These are phyloP conservation scores for Anthostomella pinea DNA, from an alignment of 2,329 filamentous ascomycete species.

Conservation along the genomic window DNA sequence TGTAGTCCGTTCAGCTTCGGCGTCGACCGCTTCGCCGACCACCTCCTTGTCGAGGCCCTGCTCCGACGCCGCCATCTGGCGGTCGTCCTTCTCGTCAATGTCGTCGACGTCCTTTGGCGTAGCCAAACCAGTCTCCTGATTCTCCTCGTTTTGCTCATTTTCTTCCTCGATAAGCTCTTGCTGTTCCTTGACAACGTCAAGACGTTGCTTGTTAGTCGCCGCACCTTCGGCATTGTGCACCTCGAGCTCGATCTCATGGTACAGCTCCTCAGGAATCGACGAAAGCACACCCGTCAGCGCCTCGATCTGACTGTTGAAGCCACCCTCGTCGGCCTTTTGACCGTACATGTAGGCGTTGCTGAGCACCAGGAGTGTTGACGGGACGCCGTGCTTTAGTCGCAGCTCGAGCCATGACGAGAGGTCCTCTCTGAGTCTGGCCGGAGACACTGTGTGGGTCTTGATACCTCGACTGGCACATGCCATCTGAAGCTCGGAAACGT, in stretches of 20 bases:
- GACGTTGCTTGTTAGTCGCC: constrained; percentile 96
- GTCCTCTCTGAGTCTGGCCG: constrained; percentile 82
- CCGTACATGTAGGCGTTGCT: constrained; percentile 98
- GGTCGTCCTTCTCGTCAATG: constrained; percentile 91
- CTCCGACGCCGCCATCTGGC: constrained; percentile 50
- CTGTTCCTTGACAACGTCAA: constrained; percentile 97
- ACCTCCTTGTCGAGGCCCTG: constrained; percentile 47
- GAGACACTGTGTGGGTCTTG: constrained; percentile 87
- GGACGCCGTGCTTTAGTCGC: constrained; percentile 89
- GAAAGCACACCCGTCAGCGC: constrained; percentile 89
- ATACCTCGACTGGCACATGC: constrained; percentile 91
- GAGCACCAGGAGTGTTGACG: constrained; percentile 89
- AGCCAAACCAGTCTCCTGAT: constrained; percentile 69
- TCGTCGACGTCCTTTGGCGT: constrained; percentile 83
- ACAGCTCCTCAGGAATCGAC: constrained; percentile 94
- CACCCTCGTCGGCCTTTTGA: constrained; percentile 69
- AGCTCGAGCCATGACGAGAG: constrained; percentile 93
- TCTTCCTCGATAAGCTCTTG: constrained; percentile 97
- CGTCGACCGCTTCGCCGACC: constrained; percentile 52
- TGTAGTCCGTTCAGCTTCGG: constrained; percentile 47
- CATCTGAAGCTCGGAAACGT: constrained; percentile 88
- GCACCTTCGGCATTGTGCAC: constrained; percentile 95
- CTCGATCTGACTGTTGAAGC: constrained; percentile 87
- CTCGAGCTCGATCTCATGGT: constrained; percentile 99
- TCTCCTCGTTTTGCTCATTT: constrained; percentile 84